phyloP scores from a whole-genome alignment of 2,329 filamentous ascomycete species.

The Cercospora sp. region DNA sequence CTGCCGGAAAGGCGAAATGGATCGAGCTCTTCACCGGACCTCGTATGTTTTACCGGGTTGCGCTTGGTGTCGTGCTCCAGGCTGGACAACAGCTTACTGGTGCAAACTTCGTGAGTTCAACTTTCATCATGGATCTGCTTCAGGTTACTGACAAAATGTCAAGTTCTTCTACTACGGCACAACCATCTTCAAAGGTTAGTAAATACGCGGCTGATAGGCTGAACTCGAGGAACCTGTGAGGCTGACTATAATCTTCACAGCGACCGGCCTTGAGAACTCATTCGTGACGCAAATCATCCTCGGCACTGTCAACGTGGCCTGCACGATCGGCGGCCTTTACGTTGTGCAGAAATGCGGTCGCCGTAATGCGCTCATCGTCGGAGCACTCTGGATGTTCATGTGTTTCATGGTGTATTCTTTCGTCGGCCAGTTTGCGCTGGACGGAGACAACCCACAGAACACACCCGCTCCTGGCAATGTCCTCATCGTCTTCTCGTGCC shows the following conservation, averaged over 20 bases:
- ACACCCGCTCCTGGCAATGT: constrained; percentile 35
- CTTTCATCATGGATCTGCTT: constrained; percentile 10
- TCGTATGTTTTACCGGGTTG: constrained; percentile 36
- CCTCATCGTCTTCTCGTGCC: constrained; percentile 41
- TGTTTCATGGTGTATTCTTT: constrained; percentile 64
- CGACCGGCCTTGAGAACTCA: constrained; percentile 39
- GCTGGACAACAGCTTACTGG: constrained; percentile 46
- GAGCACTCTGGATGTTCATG: constrained; percentile 43
- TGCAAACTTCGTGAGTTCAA: constrained; percentile 39
- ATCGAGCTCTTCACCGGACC: constrained; percentile 34
- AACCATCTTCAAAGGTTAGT: constrained; percentile 26
- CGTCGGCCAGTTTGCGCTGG: constrained; percentile 35
- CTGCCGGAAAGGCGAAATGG: constrained; percentile 21
- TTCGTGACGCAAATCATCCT: constrained; percentile 53
- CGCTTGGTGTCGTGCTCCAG: constrained; percentile 37
- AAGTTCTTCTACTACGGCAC: constrained; percentile 31
- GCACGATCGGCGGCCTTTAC: constrained; percentile 50
- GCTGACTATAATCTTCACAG: constrained; percentile 42
- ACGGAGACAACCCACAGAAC: constrained; percentile 24
- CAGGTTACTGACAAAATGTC: constrained; percentile 9
- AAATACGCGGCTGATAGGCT: neutral
- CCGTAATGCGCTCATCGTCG: constrained; percentile 49
- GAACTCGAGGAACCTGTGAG: neutral
- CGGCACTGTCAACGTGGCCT: constrained; percentile 50
- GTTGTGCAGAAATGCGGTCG: constrained; percentile 53